Percentiles rank a stretch among this genome's conserved stretches.
Evolutionary conservation across 768 basidiomycete genomes (phyloP).

Genomic region (Coprinopsis cinerea): DNA sequence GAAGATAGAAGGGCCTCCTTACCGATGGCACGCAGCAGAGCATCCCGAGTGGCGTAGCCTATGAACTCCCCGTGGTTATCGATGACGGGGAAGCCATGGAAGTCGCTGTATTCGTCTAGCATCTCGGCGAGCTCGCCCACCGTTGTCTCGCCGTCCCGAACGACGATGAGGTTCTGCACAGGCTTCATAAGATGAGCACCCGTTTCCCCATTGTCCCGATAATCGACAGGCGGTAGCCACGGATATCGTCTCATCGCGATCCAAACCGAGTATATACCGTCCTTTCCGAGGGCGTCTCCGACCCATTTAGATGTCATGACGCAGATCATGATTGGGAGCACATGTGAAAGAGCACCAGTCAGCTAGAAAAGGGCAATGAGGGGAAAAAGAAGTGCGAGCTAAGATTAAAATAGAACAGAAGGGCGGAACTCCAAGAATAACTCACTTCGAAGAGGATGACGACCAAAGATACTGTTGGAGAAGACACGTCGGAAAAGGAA

Average conservation of each 20-base stretch:
- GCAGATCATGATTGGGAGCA: constrained; percentile 77
- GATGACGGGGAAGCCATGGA: constrained; percentile 64
- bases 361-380: constrained; percentile 42
- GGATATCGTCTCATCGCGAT: constrained; percentile 67
- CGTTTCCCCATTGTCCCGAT: constrained; percentile 58
- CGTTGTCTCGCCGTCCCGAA: constrained; percentile 44
- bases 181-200: constrained; percentile 59
- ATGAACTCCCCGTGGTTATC: constrained; percentile 40
- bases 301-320: constrained; percentile 78
- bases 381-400: constrained; percentile 3
- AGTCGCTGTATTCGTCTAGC: constrained; percentile 34
- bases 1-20: constrained; percentile 13
- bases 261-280: constrained; percentile 69
- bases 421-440: background rate
- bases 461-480: constrained; percentile 55
- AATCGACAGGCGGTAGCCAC: constrained; percentile 62
- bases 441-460: constrained; percentile 70
- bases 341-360: constrained; percentile 75
- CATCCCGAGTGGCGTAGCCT: constrained; percentile 58
- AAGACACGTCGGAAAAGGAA: constrained; percentile 1
- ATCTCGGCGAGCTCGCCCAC: constrained; percentile 47
- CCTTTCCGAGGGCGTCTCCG: constrained; percentile 62
- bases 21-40: constrained; percentile 36
- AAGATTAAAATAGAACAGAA: background rate
- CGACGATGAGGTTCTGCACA: constrained; percentile 40